Evolutionary conservation across 176 grass and related monocot species (phyloP).

Genomic region (sorghum (Sorghum bicolor)): DNA sequence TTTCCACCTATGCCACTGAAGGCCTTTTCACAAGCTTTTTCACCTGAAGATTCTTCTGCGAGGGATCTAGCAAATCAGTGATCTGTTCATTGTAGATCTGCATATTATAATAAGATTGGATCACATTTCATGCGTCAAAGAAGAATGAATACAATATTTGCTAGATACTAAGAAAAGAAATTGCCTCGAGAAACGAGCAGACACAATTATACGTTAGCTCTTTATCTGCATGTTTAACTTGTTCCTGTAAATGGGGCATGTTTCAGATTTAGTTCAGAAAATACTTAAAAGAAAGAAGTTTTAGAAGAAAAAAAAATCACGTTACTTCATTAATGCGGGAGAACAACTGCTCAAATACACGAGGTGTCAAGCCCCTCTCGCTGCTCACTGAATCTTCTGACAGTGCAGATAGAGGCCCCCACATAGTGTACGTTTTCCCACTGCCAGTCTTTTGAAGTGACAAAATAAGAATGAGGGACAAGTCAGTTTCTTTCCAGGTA

Average conservation of each 20-base stretch:
- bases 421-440: conserved; percentile 99
- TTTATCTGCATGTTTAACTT: conserved; percentile 75
- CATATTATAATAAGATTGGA: background rate
- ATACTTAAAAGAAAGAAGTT: background rate
- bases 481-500: conserved; percentile 7
- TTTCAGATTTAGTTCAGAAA: conserved; percentile 16
- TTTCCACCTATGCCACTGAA: background rate
- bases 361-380: conserved; percentile 83
- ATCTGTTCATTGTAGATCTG: conserved; percentile 99
- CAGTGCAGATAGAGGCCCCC: conserved; percentile 78
- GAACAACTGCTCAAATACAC: conserved; percentile 94
- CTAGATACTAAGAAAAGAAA: conserved; percentile 27
- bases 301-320: conserved; percentile 6
- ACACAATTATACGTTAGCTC: conserved; percentile 78
- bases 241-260: conserved; percentile 55
- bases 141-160: conserved; percentile 1
- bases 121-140: conserved; percentile 33
- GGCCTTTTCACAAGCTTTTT: conserved; percentile 14
- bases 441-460: conserved; percentile 81
- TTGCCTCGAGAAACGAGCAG: conserved; percentile 97
- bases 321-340: conserved; percentile 88
- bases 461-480: conserved; percentile 5
- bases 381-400: conserved; percentile 57
- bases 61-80: conserved; percentile 91
- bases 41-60: conserved; percentile 83